Base-by-base conservation (phyloP, 1,139 yeast species). In the Candida sojae region DNA sequence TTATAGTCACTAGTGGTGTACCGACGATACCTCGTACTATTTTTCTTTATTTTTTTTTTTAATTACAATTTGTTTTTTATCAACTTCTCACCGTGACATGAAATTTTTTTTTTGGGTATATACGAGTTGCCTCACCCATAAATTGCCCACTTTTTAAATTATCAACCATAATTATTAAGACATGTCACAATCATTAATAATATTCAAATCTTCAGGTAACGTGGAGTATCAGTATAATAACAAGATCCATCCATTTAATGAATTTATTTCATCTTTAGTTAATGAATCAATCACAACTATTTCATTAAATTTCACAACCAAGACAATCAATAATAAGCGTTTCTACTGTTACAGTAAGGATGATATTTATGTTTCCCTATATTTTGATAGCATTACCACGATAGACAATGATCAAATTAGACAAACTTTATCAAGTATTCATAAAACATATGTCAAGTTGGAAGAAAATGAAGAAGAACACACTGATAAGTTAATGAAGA, bases 221-320 rank as follows among this genome's bases (percentile, higher is more conserved):
- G 62, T 75, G 5, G 65, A 62, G 44, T 75, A 73, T 56, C 77
- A 68, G 54, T 63, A 55, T 55, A 73, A 74, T 53, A 66, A 53
- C 49, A 73, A 71, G 52, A 59, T 66, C 39, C 60, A 65, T 30
- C 77, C 78, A 1, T 75, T 75, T 59, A 75, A 75, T 55, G 79
- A 72, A 41, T 64, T 71, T 47, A 64, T 75, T 34, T 59, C 66
- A 40, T 55, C 63, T 30, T 56, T 74, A n/a, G 77, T 74, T 40
- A 71, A 72, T 50, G 78, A 73, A 43, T 62, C 73, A 7, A 61
- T 56, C 42, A 57, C 57, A 5, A 71, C 64, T 44, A 60, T 73
- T 46, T 77, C 71, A 41, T 50, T 61, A 6, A 66, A 69, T 53
- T 73, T 73, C 51, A 64, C 51, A 56, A 72, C 79, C 6, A 57